Base-by-base conservation (phyloP, 2,329 filamentous ascomycete species). In the Colletotrichum falcatum region DNA sequence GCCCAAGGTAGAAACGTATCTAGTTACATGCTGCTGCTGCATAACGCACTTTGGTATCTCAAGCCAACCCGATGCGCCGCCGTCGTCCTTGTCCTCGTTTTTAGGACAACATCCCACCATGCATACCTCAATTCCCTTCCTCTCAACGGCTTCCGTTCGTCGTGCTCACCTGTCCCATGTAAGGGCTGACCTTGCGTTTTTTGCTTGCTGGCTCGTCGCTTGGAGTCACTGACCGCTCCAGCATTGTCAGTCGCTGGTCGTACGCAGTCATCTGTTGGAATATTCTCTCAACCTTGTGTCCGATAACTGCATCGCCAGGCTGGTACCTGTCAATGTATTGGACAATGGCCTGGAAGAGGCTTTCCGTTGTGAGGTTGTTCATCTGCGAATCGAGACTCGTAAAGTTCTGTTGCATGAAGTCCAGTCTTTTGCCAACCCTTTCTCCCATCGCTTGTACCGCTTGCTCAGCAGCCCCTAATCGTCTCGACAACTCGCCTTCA, bases 361-460 rank as follows among this genome's bases (percentile, higher is more conserved):
- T 74, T 55, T 79, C 82, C 1, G 85, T 84, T 26, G 76, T 80
- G 9, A 90, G 76, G 72, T 86, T 87, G 65, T 83, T 84, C 70
- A 83, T 88, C 70, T 86, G 86, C 0, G 70, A 65, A 74, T 87
- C 83, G 9, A 90, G 73, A 0, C 80, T 75, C 26, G 74, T 74
- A 5, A 86, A 39, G 55, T 62, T 62, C 35, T 81, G 74, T 20
- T 80, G 78, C 7, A 86, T 72, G 5, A 76, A 75, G 0, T 79
- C 76, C 23, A 78, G 74, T 44, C 75, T 77, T 30, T 74, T 76
- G 26, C 78, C 72, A 8, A 79, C 61, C 33, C 74, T 77, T 12
- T 74, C 71, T 58, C 71, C 77, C 44, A 75, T 35, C 18, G 12
- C 37, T 14, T n/a, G 23, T 28, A 59, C 8, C 37, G 23, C 33